Evolutionary conservation across 108 stramenopile genomes (phyloP), one percentile per base, ranked within the genome.

Genomic region (Cyclostephanos invisitatus): DNA sequence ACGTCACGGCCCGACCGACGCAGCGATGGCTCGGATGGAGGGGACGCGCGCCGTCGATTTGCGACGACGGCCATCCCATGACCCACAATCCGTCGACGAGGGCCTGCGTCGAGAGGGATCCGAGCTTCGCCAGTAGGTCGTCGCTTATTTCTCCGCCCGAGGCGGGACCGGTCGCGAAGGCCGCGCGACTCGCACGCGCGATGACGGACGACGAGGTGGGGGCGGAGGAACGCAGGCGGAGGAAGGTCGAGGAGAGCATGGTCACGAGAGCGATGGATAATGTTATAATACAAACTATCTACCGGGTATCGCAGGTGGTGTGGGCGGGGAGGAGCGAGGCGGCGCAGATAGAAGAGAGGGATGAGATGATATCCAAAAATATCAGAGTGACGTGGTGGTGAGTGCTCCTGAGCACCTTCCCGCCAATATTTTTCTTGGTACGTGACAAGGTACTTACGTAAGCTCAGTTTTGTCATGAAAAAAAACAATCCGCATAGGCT

Each of bases 21-120:
- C 90, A 91, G 62, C 84, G 87, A 74, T 92, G 91, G 11, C 80
- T 73, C 14, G 90, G 78, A 10, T 86, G 80, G 18, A 95, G 67
- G 27, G 90, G 80, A 28, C 91, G 80, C 11, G 91, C 84, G n/a
- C 83, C 87, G 53, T 91, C 89, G 56, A 95, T 95, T 66, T 95
- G 94, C 32, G 91, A 86, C 29, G 84, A 66, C 0, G 91, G 91
- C 91, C 94, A 95, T 37, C 94, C 94, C 94, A 95, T 92, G 7
- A 95, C 94, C 94, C 94, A 95, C 2, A 95, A 80, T 20, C 94
- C 94, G 70, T 95, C 94, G 14, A 95, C 90, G 22, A 95, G 82
- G 11, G 94, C 91, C 63, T 92, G 94, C 7, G 91, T 95, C 27
- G 91, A 91, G 20, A 94, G 86, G 55, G 65, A 62, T 14, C 91